These are phyloP conservation scores for Lasiodiplodia citricola DNA, from an alignment of 2,329 filamentous ascomycete genomes.

Conservation along the genomic window DNA sequence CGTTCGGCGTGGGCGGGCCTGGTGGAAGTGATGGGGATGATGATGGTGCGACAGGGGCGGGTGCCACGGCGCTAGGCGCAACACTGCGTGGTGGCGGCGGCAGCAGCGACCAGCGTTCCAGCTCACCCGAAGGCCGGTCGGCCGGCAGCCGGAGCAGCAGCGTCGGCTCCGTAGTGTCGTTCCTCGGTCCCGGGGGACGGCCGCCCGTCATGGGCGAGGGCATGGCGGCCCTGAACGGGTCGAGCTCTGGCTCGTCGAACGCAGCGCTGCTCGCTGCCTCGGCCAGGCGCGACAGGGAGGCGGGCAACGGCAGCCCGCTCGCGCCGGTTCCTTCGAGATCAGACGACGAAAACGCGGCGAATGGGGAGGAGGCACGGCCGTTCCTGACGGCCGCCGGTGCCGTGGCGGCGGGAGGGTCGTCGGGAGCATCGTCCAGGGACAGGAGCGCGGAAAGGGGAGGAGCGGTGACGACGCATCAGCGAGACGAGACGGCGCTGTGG, in stretches of 20 bases:
- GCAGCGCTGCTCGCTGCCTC: constrained; percentile 5
- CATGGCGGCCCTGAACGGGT: not conserved
- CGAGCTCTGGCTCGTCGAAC: constrained; percentile 11
- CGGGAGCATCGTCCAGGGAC: not conserved
- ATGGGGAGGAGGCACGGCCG: not conserved
- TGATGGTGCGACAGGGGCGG: not conserved
- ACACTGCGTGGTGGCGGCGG: not conserved
- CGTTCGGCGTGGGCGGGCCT: not conserved
- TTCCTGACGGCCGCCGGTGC: not conserved
- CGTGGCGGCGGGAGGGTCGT: not conserved
- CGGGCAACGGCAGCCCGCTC: not conserved
- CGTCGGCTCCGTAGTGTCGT: constrained; percentile 4
- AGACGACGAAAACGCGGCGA: not conserved
- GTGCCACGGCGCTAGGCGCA: not conserved
- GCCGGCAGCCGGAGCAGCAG: constrained; percentile 1
- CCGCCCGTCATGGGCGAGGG: constrained; percentile 1
- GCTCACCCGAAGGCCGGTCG: not conserved
- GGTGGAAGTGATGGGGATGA: not conserved
- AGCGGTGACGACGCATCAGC: not conserved
- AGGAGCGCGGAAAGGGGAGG: constrained; percentile 4
- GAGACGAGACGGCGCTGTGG: not conserved
- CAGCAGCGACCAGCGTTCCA: not conserved
- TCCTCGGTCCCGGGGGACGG: not conserved
- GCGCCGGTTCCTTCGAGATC: not conserved
- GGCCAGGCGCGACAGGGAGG: not conserved